A percentile compares a stretch with the other conserved stretches of the same genome.
phyloP scores from a whole-genome alignment of 2,329 filamentous ascomycete genomes.

The Fusarium sp. region DNA sequence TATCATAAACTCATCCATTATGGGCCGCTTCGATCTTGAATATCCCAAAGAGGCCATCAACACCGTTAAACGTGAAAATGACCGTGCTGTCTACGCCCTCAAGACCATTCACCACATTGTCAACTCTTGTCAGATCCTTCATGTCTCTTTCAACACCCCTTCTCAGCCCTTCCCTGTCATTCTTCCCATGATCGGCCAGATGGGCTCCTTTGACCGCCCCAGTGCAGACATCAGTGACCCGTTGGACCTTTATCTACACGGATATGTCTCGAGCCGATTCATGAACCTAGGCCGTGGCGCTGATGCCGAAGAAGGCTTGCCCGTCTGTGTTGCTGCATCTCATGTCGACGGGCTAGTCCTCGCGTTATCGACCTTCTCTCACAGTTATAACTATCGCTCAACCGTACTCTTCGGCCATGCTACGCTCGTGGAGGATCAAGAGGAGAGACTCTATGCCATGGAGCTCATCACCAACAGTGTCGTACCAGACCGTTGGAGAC shows the following conservation, averaged over 20 bases:
- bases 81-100: slow-evolving; percentile 79
- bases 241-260: slow-evolving; percentile 85
- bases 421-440: slow-evolving; percentile 73
- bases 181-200: slow-evolving; percentile 88
- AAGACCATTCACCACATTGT: slow-evolving; percentile 82
- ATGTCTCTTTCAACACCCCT: slow-evolving; percentile 81
- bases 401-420: slow-evolving; percentile 84
- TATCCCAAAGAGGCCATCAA: slow-evolving; percentile 77
- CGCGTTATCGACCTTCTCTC: slow-evolving; percentile 82
- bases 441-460: slow-evolving; percentile 85
- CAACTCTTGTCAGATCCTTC: slow-evolving; percentile 80
- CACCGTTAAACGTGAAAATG: slow-evolving; percentile 77
- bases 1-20: slow-evolving; percentile 29
- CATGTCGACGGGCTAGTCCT: slow-evolving; percentile 86
- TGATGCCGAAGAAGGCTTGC: slow-evolving; percentile 65
- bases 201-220: slow-evolving; percentile 79
- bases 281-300: slow-evolving; percentile 71
- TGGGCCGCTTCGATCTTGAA: slow-evolving; percentile 62
- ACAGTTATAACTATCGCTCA: slow-evolving; percentile 90
- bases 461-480: slow-evolving; percentile 82
- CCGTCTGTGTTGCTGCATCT: slow-evolving; percentile 80
- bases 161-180: slow-evolving; percentile 80
- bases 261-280: slow-evolving; percentile 84
- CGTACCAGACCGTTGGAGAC: slow-evolving; percentile 77
- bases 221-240: slow-evolving; percentile 74